These are phyloP conservation scores for Leccinum incarnatum DNA, from an alignment of 768 basidiomycete genomes.

Conservation along the genomic window DNA sequence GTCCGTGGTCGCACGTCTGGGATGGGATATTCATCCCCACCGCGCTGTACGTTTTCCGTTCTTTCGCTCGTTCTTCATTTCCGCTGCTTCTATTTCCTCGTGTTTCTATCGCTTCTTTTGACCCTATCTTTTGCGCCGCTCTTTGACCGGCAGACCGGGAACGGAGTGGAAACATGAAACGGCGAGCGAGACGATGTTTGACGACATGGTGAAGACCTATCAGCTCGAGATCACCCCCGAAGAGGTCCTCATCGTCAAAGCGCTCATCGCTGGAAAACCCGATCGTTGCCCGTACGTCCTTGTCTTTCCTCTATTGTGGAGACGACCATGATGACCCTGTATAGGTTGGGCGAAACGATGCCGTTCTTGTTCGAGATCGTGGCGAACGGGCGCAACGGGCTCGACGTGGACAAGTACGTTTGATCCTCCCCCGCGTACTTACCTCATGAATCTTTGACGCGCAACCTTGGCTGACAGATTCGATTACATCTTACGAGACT, in stretches of 20 bases:
- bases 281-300: slow-evolving; percentile 48
- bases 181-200: slow-evolving; percentile 82
- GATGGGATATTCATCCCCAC: slow-evolving; percentile 68
- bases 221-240: slow-evolving; percentile 44
- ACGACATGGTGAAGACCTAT: slow-evolving; percentile 59
- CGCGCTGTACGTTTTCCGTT: slow-evolving; percentile 43
- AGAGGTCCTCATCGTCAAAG: slow-evolving; percentile 66
- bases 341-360: slow-evolving; percentile 48
- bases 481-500: slow-evolving; percentile 80
- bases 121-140: not conserved
- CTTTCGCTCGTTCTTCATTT: slow-evolving; percentile 24
- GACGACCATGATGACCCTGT: not conserved
- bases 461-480: slow-evolving; percentile 47
- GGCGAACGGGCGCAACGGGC: slow-evolving; percentile 74
- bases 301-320: too few species aligned
- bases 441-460: not conserved
- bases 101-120: not conserved
- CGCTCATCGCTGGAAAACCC: slow-evolving; percentile 68
- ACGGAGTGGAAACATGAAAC: slow-evolving; percentile 71
- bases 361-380: slow-evolving; percentile 82
- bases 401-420: slow-evolving; percentile 81
- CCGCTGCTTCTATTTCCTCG: not conserved
- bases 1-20: slow-evolving; percentile 87
- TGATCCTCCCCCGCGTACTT: not conserved
- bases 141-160: slow-evolving; percentile 35